Percentiles rank a stretch among this genome's conserved stretches.
Conservation (phyloP, 2,329 filamentous ascomycete species). For the Claviceps sp. region DNA sequence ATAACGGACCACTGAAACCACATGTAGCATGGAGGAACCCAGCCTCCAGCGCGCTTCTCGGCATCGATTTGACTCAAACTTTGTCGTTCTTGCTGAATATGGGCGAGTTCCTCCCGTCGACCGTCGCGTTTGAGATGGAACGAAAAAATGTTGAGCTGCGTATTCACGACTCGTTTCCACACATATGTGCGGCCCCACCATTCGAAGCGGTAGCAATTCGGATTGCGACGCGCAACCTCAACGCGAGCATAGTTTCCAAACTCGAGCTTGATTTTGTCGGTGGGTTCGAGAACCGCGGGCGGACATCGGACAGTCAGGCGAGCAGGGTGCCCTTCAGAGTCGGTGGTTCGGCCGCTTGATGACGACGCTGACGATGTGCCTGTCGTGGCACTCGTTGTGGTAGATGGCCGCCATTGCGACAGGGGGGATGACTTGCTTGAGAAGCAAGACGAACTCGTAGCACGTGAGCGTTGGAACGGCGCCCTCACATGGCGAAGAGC, state of each 20-base stretch:
- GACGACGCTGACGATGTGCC: slow-evolving; percentile 2
- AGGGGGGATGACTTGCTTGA: slow-evolving; percentile 11
- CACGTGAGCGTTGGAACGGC: slow-evolving; percentile 18
- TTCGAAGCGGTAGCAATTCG: slow-evolving; percentile 77
- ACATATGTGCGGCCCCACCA: slow-evolving; percentile 83
- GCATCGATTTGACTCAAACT: slow-evolving; percentile 55
- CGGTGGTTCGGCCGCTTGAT: background rate
- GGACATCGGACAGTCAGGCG: slow-evolving; percentile 6
- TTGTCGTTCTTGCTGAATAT: slow-evolving; percentile 71
- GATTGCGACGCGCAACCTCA: slow-evolving; percentile 57
- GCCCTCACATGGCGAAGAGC: slow-evolving; percentile 33
- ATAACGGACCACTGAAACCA: slow-evolving; percentile 70
- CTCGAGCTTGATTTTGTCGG: slow-evolving; percentile 76
- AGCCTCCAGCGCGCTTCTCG: slow-evolving; percentile 69
- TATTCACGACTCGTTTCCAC: slow-evolving; percentile 69
- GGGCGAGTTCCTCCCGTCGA: slow-evolving; percentile 50
- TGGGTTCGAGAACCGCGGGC: slow-evolving; percentile 34
- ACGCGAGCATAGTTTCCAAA: slow-evolving; percentile 97
- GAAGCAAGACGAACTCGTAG: slow-evolving; percentile 4
- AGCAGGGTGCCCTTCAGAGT: background rate
- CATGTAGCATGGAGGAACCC: slow-evolving; percentile 83
- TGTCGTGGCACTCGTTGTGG: slow-evolving; percentile 11
- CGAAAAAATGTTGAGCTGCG: slow-evolving; percentile 53
- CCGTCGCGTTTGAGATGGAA: slow-evolving; percentile 68
- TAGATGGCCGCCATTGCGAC: slow-evolving; percentile 9